A percentile compares a stretch with the other conserved stretches of the same genome.
phyloP scores from a whole-genome alignment of 345 rosid species.

The Populus davidiana region DNA sequence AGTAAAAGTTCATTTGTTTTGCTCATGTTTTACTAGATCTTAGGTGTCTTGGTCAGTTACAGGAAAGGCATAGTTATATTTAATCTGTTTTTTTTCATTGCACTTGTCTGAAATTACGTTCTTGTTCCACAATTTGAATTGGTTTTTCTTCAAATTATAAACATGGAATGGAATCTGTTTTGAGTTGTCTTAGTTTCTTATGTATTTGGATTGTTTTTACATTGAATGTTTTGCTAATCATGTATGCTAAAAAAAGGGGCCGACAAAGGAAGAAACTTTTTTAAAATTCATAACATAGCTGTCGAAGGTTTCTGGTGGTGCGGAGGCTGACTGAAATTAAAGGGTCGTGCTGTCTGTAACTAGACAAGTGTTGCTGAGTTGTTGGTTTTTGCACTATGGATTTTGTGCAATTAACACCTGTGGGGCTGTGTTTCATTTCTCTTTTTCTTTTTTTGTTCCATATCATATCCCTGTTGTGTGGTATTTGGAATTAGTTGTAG shows the following conservation, averaged over 20 bases:
- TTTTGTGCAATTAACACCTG: constrained; percentile 2
- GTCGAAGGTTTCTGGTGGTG: constrained; percentile 21
- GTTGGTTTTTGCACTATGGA: background rate
- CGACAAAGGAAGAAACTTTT: constrained; percentile 10
- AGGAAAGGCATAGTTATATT: background rate
- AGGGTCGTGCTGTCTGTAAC: constrained; percentile 11
- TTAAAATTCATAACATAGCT: constrained; percentile 10
- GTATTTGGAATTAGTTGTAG: background rate
- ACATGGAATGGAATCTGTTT: background rate
- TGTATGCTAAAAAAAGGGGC: background rate
- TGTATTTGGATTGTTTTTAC: background rate
- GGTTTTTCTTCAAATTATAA: background rate
- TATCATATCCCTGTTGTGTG: background rate
- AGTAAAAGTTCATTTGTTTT: background rate
- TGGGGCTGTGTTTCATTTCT: background rate
- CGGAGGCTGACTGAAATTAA: constrained; percentile 4
- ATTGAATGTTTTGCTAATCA: background rate
- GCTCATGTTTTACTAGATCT: background rate
- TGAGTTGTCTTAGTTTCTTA: background rate
- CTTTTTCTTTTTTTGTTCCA: background rate
- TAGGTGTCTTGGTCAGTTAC: background rate
- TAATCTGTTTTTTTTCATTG: background rate
- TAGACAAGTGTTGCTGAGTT: constrained; percentile 2
- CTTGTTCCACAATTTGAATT: constrained; percentile 1
- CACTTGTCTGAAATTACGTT: background rate